Evolutionary conservation across 2,329 filamentous ascomycete species (phyloP).

Genomic region (Claviceps capensis): DNA sequence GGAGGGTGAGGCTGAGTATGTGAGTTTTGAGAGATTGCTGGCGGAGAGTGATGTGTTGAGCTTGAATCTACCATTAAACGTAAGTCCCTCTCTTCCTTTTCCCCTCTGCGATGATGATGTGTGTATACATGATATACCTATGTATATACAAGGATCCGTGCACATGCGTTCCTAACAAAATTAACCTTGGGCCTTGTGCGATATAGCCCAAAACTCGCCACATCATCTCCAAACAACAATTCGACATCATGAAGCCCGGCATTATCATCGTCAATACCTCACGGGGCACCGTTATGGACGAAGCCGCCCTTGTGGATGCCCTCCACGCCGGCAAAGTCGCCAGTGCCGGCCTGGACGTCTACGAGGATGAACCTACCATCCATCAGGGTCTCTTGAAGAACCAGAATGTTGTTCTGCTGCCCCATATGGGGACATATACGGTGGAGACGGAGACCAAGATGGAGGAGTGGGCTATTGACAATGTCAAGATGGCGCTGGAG

Average conservation of each 20-base stretch:
- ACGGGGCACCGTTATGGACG: conserved; percentile 69
- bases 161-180: background rate
- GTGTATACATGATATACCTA: no score
- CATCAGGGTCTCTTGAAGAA: conserved; percentile 61
- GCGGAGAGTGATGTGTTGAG: conserved; percentile 61
- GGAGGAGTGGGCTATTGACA: conserved; percentile 64
- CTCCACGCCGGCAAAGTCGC: conserved; percentile 56
- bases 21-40: conserved; percentile 61
- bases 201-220: conserved; percentile 51
- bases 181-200: background rate
- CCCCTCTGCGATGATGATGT: no score
- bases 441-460: conserved; percentile 51
- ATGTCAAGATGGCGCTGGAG: conserved; percentile 49
- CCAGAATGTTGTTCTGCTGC: conserved; percentile 58
- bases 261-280: conserved; percentile 73
- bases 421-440: conserved; percentile 80
- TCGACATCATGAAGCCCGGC: conserved; percentile 64
- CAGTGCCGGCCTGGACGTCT: conserved; percentile 67
- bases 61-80: conserved; percentile 70
- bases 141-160: no score
- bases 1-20: conserved; percentile 48
- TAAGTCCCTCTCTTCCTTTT: conserved; percentile 25
- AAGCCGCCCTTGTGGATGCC: conserved; percentile 62
- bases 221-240: conserved; percentile 58
- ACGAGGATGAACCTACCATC: conserved; percentile 65